Evolutionary conservation across 805 yeast species (phyloP), one percentile per base, ranked within the genome.

Genomic region (Blastobotrys parvus): DNA sequence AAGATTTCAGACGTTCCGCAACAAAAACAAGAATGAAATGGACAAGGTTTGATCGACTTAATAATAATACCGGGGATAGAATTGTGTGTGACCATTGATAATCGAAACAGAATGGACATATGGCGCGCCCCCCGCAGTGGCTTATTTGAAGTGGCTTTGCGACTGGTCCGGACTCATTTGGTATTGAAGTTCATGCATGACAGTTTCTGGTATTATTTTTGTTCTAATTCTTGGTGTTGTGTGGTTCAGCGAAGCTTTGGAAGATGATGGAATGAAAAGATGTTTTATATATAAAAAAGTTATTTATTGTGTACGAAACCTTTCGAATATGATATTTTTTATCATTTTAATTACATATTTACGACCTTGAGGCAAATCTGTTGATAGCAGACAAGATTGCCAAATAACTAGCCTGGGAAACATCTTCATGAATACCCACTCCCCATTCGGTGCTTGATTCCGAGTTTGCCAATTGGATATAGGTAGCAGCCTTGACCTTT

Each of bases 371-470:
- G 34, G 34, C 34, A 31, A 31, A 31, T 15, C 66, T 53, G 56
- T 63, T 63, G 40, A 63, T 53, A 3, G 59, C 67, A 29, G 69
- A 60, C 13, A 67, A 53, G n/a, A 67, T 59, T n/a, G 72, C 68
- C 39, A 63, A 57, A 53, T 85, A 75, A 4, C 94, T 80, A 38
- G 96, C 92, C 57, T 80, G 82, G 20, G 94, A 81, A 43, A 85
- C 92, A 65, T 89, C 95, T 64, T 80, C 90, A 60, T 86, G 81
- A 48, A 87, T 78, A 58, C 95, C 97, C 46, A 89, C 89, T 65
- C 97, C 97, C 95, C 96, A 89, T 39, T 68, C 65, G 49, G 56
- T 47, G 38, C 63, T 53, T 49, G 69, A 69, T 38, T 66, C 62
- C 42, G 66, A 67, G 36, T 62, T 63, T 50, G 75, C 61, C 42